phyloP scores from a whole-genome alignment of 331 rosid genomes.

The Pyracantha coccinea region DNA sequence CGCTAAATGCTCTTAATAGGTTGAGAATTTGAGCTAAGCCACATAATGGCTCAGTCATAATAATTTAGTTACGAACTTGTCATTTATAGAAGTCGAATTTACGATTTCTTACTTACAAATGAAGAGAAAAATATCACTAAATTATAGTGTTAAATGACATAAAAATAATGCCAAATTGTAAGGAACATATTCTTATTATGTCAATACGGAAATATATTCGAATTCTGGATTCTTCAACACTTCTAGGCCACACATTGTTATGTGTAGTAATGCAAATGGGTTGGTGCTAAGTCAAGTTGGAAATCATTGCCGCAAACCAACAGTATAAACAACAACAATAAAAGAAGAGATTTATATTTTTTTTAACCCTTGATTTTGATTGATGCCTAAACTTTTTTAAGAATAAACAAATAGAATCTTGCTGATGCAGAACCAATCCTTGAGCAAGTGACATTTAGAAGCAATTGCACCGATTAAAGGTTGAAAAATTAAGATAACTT shows the following conservation, averaged over 20 bases:
- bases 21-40: too few relatives aligned
- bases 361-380: slow-evolving; percentile 2
- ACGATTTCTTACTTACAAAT: too few relatives aligned
- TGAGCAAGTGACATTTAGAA: not conserved
- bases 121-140: too few relatives aligned
- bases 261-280: not conserved
- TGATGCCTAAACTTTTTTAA: not conserved
- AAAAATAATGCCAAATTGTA: too few relatives aligned
- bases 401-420: not conserved
- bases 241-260: too few relatives aligned
- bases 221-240: too few relatives aligned
- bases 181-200: too few relatives aligned
- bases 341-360: not conserved
- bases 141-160: too few relatives aligned
- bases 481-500: not conserved
- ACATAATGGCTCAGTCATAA: too few relatives aligned
- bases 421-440: not conserved
- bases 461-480: not conserved
- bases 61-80: too few relatives aligned
- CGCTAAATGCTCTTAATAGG: too few relatives aligned
- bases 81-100: rapidly evolving
- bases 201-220: too few relatives aligned
- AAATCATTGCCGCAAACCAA: not conserved
- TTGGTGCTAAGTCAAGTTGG: not conserved
- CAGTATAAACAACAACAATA: not conserved